Evolutionary conservation across 192 early-diverging fungal genomes (phyloP).

Genomic region (Podila minutissima): DNA sequence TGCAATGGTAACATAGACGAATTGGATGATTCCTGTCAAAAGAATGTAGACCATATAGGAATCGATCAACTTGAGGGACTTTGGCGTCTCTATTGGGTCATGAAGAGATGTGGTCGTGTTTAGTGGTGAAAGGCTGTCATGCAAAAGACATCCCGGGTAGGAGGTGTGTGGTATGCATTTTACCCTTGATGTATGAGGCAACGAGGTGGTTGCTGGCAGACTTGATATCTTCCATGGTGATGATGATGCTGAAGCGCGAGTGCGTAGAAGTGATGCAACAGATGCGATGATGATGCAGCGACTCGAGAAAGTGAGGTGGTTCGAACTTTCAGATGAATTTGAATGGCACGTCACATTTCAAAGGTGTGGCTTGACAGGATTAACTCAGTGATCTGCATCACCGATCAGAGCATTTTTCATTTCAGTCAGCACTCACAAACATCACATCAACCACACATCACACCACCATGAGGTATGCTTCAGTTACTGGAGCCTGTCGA

Average conservation of each 20-base stretch:
- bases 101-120: background rate
- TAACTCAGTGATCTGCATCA: background rate
- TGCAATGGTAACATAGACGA: slow-evolving; percentile 84
- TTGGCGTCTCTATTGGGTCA: slow-evolving; percentile 67
- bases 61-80: slow-evolving; percentile 90
- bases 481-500: no score
- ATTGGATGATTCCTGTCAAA: slow-evolving; percentile 90
- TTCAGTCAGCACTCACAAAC: background rate
- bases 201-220: slow-evolving; percentile 25
- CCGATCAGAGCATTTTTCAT: no score
- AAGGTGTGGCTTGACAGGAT: background rate
- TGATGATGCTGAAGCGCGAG: background rate
- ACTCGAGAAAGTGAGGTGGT: no score
- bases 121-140: background rate
- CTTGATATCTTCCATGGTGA: slow-evolving; percentile 35
- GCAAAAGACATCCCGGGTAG: background rate
- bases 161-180: background rate
- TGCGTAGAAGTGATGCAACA: background rate
- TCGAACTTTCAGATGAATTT: no score
- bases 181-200: slow-evolving; percentile 42
- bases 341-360: background rate
- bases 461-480: background rate
- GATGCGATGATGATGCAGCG: no score
- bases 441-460: background rate
- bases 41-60: slow-evolving; percentile 92